Evolutionary conservation across 805 yeast genomes (phyloP).

Genomic region (Metschnikowia lochheadii): DNA sequence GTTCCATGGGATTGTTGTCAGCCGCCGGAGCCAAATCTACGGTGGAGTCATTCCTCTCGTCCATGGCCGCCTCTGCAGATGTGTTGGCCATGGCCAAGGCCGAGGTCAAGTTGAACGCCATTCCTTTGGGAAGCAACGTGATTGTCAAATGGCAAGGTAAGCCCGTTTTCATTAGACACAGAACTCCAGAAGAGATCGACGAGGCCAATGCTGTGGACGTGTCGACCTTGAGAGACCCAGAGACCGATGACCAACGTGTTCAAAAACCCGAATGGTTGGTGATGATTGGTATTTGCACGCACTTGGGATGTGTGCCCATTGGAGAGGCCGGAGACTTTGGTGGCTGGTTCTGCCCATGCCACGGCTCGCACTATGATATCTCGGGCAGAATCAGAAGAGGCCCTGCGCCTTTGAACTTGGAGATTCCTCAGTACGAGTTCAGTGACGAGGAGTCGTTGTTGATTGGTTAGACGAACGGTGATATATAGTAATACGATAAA

Average conservation of each 20-base stretch:
- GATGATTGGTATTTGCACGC: slow-evolving; percentile 99
- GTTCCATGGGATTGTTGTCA: slow-evolving; percentile 83
- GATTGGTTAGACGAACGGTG: slow-evolving; percentile 60
- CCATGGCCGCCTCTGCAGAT: slow-evolving; percentile 98
- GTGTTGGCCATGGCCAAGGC: slow-evolving; percentile 99
- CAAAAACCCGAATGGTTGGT: slow-evolving; percentile 97
- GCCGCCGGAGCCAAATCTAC: slow-evolving; percentile 97
- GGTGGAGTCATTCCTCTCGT: slow-evolving; percentile 84
- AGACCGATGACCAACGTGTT: slow-evolving; percentile 88
- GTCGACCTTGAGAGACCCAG: slow-evolving; percentile 84
- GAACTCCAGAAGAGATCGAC: slow-evolving; percentile 87
- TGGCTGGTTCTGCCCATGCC: slow-evolving; percentile 99
- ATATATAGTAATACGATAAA: background rate
- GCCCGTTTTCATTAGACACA: slow-evolving; percentile 99
- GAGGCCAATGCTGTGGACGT: slow-evolving; percentile 89
- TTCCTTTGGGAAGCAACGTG: slow-evolving; percentile 97
- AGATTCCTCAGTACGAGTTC: slow-evolving; percentile 88
- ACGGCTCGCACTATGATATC: slow-evolving; percentile 99
- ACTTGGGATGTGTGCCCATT: slow-evolving; percentile 99
- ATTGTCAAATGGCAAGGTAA: slow-evolving; percentile 99
- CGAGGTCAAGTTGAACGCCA: slow-evolving; percentile 88
- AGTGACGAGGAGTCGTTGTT: slow-evolving; percentile 72
- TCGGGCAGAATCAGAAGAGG: slow-evolving; percentile 99
- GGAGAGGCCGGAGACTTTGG: slow-evolving; percentile 99
- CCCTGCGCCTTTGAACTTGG: slow-evolving; percentile 99